Conservation (phyloP, 768 basidiomycete species). For the Lactarius psammicola region DNA sequence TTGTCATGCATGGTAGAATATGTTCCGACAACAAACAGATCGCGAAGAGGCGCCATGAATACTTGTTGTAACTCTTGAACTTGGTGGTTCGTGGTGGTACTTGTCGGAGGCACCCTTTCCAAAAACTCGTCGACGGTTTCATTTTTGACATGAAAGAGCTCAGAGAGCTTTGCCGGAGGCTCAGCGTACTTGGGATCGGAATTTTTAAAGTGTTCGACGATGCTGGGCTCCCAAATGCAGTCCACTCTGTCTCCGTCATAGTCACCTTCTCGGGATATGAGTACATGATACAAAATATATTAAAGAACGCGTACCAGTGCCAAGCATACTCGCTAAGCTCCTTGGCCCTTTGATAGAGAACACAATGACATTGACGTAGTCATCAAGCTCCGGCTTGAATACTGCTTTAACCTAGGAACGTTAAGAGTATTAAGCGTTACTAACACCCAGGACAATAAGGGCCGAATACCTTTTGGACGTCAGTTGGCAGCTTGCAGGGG, state of each 20-base stretch:
- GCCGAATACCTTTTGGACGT: conserved; percentile 54
- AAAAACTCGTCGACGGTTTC: conserved; percentile 47
- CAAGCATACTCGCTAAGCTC: conserved; percentile 60
- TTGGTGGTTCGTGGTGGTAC: conserved; percentile 32
- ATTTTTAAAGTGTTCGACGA: conserved; percentile 56
- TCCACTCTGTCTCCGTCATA: conserved; percentile 67
- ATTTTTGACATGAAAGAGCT: conserved; percentile 44
- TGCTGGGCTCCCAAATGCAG: conserved; percentile 55
- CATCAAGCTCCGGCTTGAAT: conserved; percentile 46
- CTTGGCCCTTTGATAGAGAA: conserved; percentile 39
- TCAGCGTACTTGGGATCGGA: conserved; percentile 48
- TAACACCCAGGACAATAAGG: background rate
- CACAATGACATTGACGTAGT: conserved; percentile 56
- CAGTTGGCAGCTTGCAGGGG: conserved; percentile 71
- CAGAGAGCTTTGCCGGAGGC: conserved; percentile 46
- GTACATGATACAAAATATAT: background rate
- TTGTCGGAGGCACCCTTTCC: conserved; percentile 28
- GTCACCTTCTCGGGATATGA: conserved; percentile 45
- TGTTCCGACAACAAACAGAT: conserved; percentile 47
- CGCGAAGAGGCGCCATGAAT: conserved; percentile 50
- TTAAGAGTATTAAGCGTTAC: background rate
- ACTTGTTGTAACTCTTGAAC: conserved; percentile 46
- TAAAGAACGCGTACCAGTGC: conserved; percentile 47
- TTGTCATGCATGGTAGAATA: conserved; percentile 57
- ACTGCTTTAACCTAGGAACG: conserved; percentile 55